Evolutionary conservation across 108 stramenopile species (phyloP), one percentile per base, ranked within the genome.

Genomic region (Aurantiochytrium sp.): DNA sequence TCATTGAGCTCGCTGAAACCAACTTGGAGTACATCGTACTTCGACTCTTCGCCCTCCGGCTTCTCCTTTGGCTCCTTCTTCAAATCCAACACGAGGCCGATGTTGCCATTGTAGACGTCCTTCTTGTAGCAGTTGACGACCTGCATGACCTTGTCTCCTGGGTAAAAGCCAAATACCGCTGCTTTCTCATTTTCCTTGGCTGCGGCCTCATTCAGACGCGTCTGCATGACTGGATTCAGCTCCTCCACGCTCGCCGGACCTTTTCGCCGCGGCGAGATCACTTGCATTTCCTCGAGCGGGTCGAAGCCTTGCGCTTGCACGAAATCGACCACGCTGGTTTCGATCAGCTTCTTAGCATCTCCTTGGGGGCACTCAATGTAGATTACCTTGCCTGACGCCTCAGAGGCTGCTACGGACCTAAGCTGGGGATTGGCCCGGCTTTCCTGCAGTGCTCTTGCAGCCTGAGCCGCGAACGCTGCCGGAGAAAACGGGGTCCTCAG

Each of bases 21-120:
- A 8, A 52, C 50, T 8, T 15, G 1, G 17, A 52, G 50, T 52
- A 8, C 15, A 52, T 8, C 15, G 50, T 2, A 52, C n/a, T n/a
- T n/a, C n/a, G n/a, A n/a, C n/a, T n/a, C n/a, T n/a, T n/a, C n/a
- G n/a, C n/a, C n/a, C n/a, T n/a, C n/a, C n/a, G n/a, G n/a, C n/a
- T n/a, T n/a, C n/a, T n/a, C n/a, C n/a, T n/a, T n/a, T n/a, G n/a
- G n/a, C n/a, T n/a, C n/a, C n/a, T 52, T 52, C 1, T 17, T 8
- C 21, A 86, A 15, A 5, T 10, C 22, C 24, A 24, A n/a, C 0
- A 55, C 86, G 4, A 32, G 6, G 37, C 86, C 87, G 3, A 69
- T 31, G 52, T 87, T 45, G 1, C 87, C 87, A 68, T 87, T 87
- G 30, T 68, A 41, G 37, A 87, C 87, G 27, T 68, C 52, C 32